Evolutionary conservation across 192 early-diverging fungal genomes (phyloP).

Genomic region (Entophlyctis luteolus): DNA sequence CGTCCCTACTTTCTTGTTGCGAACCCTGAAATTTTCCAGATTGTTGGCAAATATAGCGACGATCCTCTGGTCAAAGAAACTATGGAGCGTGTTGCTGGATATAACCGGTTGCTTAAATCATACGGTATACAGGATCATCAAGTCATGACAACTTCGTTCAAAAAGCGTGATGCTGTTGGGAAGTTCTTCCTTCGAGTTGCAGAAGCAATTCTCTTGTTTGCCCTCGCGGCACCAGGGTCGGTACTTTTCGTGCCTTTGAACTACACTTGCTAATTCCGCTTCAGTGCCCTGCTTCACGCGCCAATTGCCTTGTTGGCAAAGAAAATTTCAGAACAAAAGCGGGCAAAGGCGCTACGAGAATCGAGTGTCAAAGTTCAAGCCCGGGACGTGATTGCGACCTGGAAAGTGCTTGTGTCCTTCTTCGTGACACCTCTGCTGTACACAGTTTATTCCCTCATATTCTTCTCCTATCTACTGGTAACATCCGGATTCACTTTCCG

Average conservation of each 20-base stretch:
- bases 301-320: constrained; percentile 16
- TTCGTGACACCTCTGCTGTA: constrained; percentile 75
- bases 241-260: constrained; percentile 18
- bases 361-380: constrained; percentile 93
- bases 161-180: constrained; percentile 36
- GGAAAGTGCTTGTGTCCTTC: constrained; percentile 75
- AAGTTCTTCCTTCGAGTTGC: constrained; percentile 63
- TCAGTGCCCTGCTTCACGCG: constrained; percentile 7
- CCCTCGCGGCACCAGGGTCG: constrained; percentile 82
- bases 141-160: constrained; percentile 75
- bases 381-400: constrained; percentile 91
- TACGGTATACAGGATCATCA: constrained; percentile 96
- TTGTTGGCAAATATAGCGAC: constrained; percentile 78
- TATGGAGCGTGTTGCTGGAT: constrained; percentile 69
- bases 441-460: constrained; percentile 63
- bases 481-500: constrained; percentile 36
- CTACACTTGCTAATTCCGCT: neutral
- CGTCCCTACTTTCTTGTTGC: neutral
- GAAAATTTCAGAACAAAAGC: constrained; percentile 20
- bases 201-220: constrained; percentile 67
- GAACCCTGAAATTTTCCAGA: constrained; percentile 20
- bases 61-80: constrained; percentile 78
- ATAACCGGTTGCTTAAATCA: constrained; percentile 85
- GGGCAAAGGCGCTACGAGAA: constrained; percentile 44
- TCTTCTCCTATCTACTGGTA: constrained; percentile 49